Conservation (phyloP, 2,329 filamentous ascomycete species). For the Aspergillus versicolor region DNA sequence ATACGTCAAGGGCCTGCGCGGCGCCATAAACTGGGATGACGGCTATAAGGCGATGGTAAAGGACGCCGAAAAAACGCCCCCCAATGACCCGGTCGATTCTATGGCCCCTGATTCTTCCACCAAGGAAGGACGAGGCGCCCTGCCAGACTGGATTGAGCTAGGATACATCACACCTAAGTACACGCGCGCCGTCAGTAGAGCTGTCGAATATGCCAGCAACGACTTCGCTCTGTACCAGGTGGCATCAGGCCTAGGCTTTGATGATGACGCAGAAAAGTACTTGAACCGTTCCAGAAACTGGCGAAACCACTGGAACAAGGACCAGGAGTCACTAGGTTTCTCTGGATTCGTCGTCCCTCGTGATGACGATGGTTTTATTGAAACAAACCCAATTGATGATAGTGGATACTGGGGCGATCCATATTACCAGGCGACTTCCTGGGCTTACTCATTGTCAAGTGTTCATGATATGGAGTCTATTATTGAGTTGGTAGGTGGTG, state of each 20-base stretch:
- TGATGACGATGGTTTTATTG: slow-evolving; percentile 50
- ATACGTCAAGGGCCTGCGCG: slow-evolving; percentile 64
- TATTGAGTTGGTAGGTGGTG: slow-evolving; percentile 57
- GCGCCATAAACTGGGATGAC: slow-evolving; percentile 63
- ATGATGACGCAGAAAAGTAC: slow-evolving; percentile 57
- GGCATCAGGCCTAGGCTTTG: slow-evolving; percentile 56
- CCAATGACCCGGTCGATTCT: slow-evolving; percentile 57
- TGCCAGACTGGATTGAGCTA: slow-evolving; percentile 65
- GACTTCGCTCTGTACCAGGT: slow-evolving; percentile 69
- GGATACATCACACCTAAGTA: slow-evolving; percentile 66
- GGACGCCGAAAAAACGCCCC: slow-evolving; percentile 63
- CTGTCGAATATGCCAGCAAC: slow-evolving; percentile 68
- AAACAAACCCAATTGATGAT: slow-evolving; percentile 52
- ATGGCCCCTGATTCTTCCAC: slow-evolving; percentile 59
- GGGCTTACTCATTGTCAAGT: slow-evolving; percentile 68
- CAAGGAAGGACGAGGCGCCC: slow-evolving; percentile 66
- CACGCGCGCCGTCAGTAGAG: slow-evolving; percentile 61
- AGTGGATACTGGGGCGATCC: slow-evolving; percentile 64
- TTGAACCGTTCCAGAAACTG: slow-evolving; percentile 65
- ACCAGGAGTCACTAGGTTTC: slow-evolving; percentile 59
- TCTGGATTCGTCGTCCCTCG: slow-evolving; percentile 67
- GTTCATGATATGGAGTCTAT: slow-evolving; percentile 63
- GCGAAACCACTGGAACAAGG: slow-evolving; percentile 69
- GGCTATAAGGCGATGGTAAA: slow-evolving; percentile 64
- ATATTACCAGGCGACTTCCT: slow-evolving; percentile 62